Conservation (phyloP, 176 grass and related monocot species). For the Triticum urartu region DNA sequence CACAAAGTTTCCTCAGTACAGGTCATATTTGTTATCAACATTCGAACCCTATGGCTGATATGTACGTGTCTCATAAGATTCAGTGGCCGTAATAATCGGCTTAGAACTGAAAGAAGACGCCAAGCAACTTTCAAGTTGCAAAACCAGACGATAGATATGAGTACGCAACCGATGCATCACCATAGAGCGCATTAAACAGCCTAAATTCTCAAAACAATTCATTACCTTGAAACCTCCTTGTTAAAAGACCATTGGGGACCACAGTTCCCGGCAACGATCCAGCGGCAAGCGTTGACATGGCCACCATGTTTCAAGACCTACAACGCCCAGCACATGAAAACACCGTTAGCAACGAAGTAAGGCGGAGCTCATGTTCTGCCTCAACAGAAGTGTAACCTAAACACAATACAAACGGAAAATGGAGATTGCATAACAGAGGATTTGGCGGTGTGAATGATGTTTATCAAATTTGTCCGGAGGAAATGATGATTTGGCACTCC, state of each 20-base stretch:
- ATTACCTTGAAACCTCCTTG: slow-evolving; percentile 30
- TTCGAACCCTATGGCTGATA: not conserved
- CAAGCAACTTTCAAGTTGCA: not conserved
- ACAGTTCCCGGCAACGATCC: slow-evolving; percentile 12
- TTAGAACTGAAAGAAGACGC: not conserved
- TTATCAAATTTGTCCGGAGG: not conserved
- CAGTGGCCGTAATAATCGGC: not conserved
- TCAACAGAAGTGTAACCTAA: not conserved
- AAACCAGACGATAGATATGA: not conserved
- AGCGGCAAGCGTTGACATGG: slow-evolving; percentile 15
- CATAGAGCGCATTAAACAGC: not conserved
- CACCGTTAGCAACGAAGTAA: not conserved
- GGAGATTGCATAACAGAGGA: not conserved
- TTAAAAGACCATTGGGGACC: not conserved
- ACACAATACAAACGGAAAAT: not conserved
- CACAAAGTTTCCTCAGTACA: not conserved
- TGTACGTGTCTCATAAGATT: not conserved
- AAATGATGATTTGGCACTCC: not conserved
- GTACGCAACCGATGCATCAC: not conserved
- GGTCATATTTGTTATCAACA: not conserved
- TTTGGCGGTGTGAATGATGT: not conserved
- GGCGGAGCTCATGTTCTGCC: not conserved
- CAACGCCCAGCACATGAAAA: not conserved
- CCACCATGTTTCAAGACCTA: not conserved
- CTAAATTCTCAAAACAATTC: not conserved